Conservation (phyloP, 2,329 filamentous ascomycete genomes). For the Stagonosporopsis tanaceti region DNA sequence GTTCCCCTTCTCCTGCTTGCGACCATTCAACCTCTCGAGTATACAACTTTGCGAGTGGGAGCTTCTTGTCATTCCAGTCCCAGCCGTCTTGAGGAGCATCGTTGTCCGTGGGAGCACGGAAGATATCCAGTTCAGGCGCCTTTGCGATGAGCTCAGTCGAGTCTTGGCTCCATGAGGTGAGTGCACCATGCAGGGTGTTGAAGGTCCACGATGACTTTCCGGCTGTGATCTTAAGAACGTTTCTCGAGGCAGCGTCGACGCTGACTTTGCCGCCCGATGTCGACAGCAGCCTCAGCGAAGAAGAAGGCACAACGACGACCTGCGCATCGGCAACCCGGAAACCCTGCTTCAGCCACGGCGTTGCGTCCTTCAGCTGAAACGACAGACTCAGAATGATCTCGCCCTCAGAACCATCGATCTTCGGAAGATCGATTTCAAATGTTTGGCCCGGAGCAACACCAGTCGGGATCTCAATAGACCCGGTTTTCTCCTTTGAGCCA, state of each 20-base stretch:
- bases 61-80: slow-evolving; percentile 61
- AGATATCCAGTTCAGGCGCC: slow-evolving; percentile 61
- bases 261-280: slow-evolving; percentile 54
- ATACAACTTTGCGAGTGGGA: slow-evolving; percentile 38
- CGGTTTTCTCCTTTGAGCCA: slow-evolving; percentile 13
- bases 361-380: slow-evolving; percentile 46
- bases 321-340: slow-evolving; percentile 50
- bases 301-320: slow-evolving; percentile 28
- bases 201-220: slow-evolving; percentile 55
- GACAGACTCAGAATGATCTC: slow-evolving; percentile 34
- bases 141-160: slow-evolving; percentile 43
- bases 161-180: slow-evolving; percentile 46
- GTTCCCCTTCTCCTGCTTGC: slow-evolving; percentile 33
- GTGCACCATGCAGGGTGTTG: slow-evolving; percentile 62
- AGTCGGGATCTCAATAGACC: slow-evolving; percentile 35
- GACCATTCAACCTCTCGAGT: slow-evolving; percentile 46
- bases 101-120: slow-evolving; percentile 72
- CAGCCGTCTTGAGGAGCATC: slow-evolving; percentile 63
- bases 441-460: slow-evolving; percentile 36
- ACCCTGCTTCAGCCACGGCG: slow-evolving; percentile 42
- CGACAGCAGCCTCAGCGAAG: slow-evolving; percentile 30
- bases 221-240: slow-evolving; percentile 30
- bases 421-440: slow-evolving; percentile 37
- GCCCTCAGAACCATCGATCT: slow-evolving; percentile 19
- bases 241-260: slow-evolving; percentile 34